A percentile compares a stretch with the other conserved stretches of the same genome.
Evolutionary conservation across 2,329 filamentous ascomycete genomes (phyloP).

Genomic region (Penicillium crustosum): DNA sequence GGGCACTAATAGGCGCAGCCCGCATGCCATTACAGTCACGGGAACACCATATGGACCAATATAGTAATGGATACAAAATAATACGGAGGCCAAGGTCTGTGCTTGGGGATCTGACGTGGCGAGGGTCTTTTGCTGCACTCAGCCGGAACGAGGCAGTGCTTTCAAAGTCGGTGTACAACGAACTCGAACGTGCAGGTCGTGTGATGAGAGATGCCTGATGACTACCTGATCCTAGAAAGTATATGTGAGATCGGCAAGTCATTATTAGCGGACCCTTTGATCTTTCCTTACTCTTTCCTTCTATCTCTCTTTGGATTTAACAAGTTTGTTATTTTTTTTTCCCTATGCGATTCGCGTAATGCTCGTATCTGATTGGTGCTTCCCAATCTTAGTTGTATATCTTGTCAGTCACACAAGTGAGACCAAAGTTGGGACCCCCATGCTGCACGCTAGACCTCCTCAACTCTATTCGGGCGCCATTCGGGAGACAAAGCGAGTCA

Average conservation of each 20-base stretch:
- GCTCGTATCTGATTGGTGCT: not conserved
- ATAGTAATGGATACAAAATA: not conserved
- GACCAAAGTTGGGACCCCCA: not conserved
- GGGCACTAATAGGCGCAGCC: conserved; percentile 32
- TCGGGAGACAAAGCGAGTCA: conserved; percentile 10
- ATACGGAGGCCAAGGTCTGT: conserved; percentile 2
- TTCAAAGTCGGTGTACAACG: conserved; percentile 13
- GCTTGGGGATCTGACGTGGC: conserved; percentile 10
- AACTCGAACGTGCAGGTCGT: conserved; percentile 12
- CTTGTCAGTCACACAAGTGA: conserved; percentile 6
- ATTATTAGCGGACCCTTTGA: not conserved
- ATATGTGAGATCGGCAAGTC: conserved; percentile 5
- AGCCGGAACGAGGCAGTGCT: conserved; percentile 13
- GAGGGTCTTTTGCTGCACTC: conserved; percentile 5
- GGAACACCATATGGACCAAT: conserved; percentile 23
- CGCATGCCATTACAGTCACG: conserved; percentile 29
- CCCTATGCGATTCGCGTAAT: not conserved
- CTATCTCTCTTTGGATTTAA: not conserved
- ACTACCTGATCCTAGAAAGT: conserved; percentile 11
- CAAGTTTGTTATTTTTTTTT: not conserved
- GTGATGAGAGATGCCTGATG: conserved; percentile 15
- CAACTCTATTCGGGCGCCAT: conserved; percentile 10
- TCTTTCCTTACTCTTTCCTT: not conserved
- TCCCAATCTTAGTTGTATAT: not conserved
- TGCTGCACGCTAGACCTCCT: not conserved